Percentiles rank a stretch among this genome's conserved stretches.
Evolutionary conservation across 148 eudicot genomes (phyloP).

Genomic region (Euryodendron excelsum): DNA sequence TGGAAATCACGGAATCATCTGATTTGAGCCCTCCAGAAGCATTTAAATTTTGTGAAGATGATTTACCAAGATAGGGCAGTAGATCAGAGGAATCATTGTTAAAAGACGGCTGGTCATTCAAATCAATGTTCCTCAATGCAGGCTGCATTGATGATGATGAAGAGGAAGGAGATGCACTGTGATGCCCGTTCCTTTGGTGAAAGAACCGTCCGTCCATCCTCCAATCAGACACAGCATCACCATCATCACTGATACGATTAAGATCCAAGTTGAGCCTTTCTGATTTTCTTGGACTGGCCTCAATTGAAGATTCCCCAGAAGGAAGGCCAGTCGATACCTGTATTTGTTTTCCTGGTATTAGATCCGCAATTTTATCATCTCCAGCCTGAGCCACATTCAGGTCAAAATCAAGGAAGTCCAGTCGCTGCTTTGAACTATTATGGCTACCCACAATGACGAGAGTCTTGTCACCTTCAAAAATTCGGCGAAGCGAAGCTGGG

Average conservation of each 20-base stretch:
- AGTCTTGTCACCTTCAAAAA: slow-evolving; percentile 44
- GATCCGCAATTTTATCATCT: slow-evolving; percentile 35
- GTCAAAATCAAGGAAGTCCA: slow-evolving; percentile 57
- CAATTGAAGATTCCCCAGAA: slow-evolving; percentile 47
- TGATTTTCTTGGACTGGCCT: slow-evolving; percentile 42
- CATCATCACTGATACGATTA: slow-evolving; percentile 61
- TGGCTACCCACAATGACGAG: slow-evolving; percentile 37
- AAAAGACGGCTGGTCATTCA: slow-evolving; percentile 62
- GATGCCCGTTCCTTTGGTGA: slow-evolving; percentile 30
- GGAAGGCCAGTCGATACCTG: slow-evolving; percentile 26
- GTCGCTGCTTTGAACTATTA: slow-evolving; percentile 52
- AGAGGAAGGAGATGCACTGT: slow-evolving; percentile 49
- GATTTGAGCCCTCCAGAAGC: slow-evolving; percentile 29
- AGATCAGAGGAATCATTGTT: slow-evolving; percentile 35
- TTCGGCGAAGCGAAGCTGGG: slow-evolving; percentile 58
- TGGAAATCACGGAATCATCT: slow-evolving; percentile 57
- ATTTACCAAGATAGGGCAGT: slow-evolving; percentile 27
- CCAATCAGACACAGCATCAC: slow-evolving; percentile 45
- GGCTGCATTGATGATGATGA: slow-evolving; percentile 70
- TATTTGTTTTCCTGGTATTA: slow-evolving; percentile 26
- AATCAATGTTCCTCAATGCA: slow-evolving; percentile 53
- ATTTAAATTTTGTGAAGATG: slow-evolving; percentile 34
- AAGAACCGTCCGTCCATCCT: slow-evolving; percentile 30
- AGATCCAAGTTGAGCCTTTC: slow-evolving; percentile 61
- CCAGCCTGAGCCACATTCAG: slow-evolving; percentile 64